Percentiles rank a stretch among this genome's conserved stretches.
phyloP scores from a whole-genome alignment of 306 rosid genomes.

The Vicia sativa region DNA sequence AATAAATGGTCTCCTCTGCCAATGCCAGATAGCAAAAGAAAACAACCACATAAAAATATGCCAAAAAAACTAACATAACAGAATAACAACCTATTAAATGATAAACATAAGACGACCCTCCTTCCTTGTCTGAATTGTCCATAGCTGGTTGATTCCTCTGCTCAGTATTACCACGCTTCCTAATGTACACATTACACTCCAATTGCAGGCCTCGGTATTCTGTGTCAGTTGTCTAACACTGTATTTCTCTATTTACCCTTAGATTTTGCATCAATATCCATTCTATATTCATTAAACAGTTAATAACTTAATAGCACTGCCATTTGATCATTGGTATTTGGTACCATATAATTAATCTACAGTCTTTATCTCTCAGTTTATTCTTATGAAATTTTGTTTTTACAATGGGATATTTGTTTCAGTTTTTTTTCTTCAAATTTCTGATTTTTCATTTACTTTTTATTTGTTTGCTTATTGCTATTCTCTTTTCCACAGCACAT shows the following conservation, averaged over 20 bases:
- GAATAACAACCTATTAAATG: not conserved
- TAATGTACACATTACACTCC: not conserved
- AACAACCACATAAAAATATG: not conserved
- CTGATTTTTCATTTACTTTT: conserved; percentile 21
- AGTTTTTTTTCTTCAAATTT: not conserved
- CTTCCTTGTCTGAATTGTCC: conserved; percentile 1
- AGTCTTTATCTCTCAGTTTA: conserved; percentile 2
- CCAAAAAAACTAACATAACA: not conserved
- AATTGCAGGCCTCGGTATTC: not conserved
- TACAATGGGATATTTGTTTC: conserved; percentile 15
- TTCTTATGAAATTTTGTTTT: conserved; percentile 6
- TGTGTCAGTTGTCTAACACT: not conserved
- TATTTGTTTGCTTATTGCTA: not conserved
- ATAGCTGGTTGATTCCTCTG: conserved; percentile 8
- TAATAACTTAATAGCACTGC: not conserved
- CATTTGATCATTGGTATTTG: not conserved
- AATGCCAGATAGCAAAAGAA: conserved; percentile 14
- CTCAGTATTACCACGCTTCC: not conserved
- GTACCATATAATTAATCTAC: not conserved
- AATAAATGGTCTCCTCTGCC: conserved; percentile 11
- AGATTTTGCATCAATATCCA: conserved; percentile 13
- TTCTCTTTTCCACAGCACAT: conserved; percentile 57
- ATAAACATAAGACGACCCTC: not conserved
- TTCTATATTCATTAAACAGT: not conserved
- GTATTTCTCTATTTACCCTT: not conserved